Base-by-base conservation (phyloP, 495 filamentous ascomycete species). In the Patellaria atrata region DNA sequence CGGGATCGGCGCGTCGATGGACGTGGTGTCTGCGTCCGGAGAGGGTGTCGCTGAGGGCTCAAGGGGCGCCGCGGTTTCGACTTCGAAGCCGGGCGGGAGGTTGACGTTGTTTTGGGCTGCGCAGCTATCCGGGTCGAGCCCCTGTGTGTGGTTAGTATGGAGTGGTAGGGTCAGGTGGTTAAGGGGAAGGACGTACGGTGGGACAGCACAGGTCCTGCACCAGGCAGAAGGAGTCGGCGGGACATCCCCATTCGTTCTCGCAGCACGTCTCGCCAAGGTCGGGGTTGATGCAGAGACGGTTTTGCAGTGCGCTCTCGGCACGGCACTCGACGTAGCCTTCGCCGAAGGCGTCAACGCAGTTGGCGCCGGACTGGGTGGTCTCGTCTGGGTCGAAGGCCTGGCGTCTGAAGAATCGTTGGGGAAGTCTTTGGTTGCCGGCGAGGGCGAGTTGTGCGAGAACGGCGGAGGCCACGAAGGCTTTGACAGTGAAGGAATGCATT, bases 281-380 rank as follows among this genome's bases (percentile, higher is more conserved):
- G 8, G 35, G 35, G 25, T 38, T 38, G 26, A 2, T 35, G 35
- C 35, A 38, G 35, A 38, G 25, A 1, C 27, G 13, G 35, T 35
- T 37, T 8, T 15, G 8, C 8, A 8, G 8, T 8, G 28, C 8
- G 14, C 10, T 8, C 10, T 8, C 14, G 8, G 8, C 8, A 15
- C 28, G 28, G 28, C 28, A 10, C 16, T 9, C 8, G 14, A 15
- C 8, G 28, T 31, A 31, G 7, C 28, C 28, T 8, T 10, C 14
- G 28, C 28, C 28, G 14, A 31, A 31, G 7, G 28, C 28, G 10
- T 31, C 28, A 8, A 15, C 14, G 28, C 28, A 31, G 28, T 8
- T 31, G 14, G 8, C 14, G 14, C 28, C 28, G 10, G 11, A 15
- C 23, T 26, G 23, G n/a, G n/a, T n/a, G n/a, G n/a, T n/a, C n/a